These are phyloP conservation scores for Oryza officinalis DNA, from an alignment of 176 grass and related monocot species.

Conservation along the genomic window DNA sequence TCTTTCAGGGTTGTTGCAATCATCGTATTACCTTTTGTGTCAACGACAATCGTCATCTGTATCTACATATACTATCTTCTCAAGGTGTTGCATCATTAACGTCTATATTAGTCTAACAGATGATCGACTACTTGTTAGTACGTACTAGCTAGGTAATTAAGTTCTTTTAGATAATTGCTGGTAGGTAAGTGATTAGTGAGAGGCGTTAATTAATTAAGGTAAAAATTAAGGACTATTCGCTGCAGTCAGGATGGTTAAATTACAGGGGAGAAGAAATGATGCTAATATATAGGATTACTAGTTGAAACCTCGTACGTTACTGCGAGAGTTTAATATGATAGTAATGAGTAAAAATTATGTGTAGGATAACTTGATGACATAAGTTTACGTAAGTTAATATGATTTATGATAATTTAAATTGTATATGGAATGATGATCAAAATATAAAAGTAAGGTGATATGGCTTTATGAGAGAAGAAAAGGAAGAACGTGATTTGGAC, in stretches of 20 bases:
- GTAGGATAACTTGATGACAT: too few relatives aligned
- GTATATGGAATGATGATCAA: too few relatives aligned
- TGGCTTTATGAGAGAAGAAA: too few relatives aligned
- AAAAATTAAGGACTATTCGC: neutral
- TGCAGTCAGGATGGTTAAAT: neutral
- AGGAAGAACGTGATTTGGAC: too few relatives aligned
- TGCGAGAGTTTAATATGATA: too few relatives aligned
- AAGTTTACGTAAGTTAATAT: too few relatives aligned
- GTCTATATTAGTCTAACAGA: slow-evolving; percentile 30
- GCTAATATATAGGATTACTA: too few relatives aligned
- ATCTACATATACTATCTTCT: neutral
- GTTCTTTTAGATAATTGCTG: neutral
- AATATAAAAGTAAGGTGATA: too few relatives aligned
- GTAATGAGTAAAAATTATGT: too few relatives aligned
- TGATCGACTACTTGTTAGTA: neutral
- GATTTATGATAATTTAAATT: too few relatives aligned
- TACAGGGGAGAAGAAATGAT: neutral
- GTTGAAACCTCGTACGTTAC: too few relatives aligned
- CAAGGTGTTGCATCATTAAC: neutral
- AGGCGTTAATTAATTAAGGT: neutral
- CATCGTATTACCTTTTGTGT: slow-evolving; percentile 21
- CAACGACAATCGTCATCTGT: slow-evolving; percentile 1
- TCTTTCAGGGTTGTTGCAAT: slow-evolving; percentile 30
- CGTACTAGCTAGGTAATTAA: neutral
- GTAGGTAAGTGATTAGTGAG: neutral